phyloP scores from a whole-genome alignment of 2,329 filamentous ascomycete genomes.

The Aspergillus pseudoterreus region DNA sequence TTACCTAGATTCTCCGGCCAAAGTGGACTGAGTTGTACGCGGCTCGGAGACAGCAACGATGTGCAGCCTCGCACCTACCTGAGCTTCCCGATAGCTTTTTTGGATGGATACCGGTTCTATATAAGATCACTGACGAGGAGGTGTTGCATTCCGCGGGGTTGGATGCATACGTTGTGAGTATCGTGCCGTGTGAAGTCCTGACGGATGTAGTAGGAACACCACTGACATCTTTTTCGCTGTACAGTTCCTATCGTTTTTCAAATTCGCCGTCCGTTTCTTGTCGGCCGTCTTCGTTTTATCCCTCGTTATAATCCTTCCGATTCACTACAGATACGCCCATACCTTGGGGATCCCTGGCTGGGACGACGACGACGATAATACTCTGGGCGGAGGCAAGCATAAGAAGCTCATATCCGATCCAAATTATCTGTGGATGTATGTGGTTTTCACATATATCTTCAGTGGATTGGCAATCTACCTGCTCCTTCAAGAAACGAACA shows the following conservation, averaged over 20 bases:
- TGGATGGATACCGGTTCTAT: constrained; percentile 87
- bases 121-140: constrained; percentile 81
- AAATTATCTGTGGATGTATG: constrained; percentile 83
- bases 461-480: constrained; percentile 76
- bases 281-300: constrained; percentile 77
- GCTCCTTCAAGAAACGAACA: constrained; percentile 76
- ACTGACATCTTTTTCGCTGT: background rate
- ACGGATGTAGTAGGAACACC: background rate
- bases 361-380: constrained; percentile 31
- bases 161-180: constrained; percentile 81
- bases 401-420: constrained; percentile 33
- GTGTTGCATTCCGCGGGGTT: constrained; percentile 85
- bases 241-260: constrained; percentile 88
- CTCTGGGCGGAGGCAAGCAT: constrained; percentile 24
- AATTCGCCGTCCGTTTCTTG: constrained; percentile 86
- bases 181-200: background rate
- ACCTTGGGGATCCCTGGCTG: constrained; percentile 37
- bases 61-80: constrained; percentile 65
- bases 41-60: constrained; percentile 74
- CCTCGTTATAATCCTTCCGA: constrained; percentile 73
- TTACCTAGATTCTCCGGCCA: constrained; percentile 68
- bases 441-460: constrained; percentile 93
- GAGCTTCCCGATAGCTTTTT: constrained; percentile 79
- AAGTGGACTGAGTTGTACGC: constrained; percentile 91
- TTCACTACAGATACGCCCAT: constrained; percentile 68